Percentiles rank a stretch among this genome's conserved stretches.
These are phyloP conservation scores for Solanum pinnatisectum DNA, from an alignment of 257 asterid genomes.

Conservation along the genomic window DNA sequence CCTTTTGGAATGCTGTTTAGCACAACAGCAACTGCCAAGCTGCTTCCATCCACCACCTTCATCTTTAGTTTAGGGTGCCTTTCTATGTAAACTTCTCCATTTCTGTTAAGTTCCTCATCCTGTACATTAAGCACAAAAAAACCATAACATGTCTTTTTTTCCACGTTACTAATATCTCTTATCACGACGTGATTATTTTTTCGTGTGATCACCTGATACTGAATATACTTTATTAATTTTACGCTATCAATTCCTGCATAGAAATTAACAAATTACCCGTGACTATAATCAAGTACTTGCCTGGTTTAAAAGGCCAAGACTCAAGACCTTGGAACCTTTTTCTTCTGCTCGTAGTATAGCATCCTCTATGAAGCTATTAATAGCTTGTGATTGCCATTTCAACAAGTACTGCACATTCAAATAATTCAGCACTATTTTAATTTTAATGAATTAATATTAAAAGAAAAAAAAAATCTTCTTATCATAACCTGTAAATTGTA, in stretches of 20 bases:
- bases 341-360: slow-evolving; percentile 1
- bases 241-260: not conserved
- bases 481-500: slow-evolving; percentile 33
- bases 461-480: not conserved
- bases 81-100: slow-evolving; percentile 45
- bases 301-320: slow-evolving; percentile 7
- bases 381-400: slow-evolving; percentile 3
- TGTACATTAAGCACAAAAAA: not conserved
- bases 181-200: not conserved
- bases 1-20: slow-evolving; percentile 66
- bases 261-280: not conserved
- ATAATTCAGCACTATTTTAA: not conserved
- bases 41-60: slow-evolving; percentile 74
- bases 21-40: slow-evolving; percentile 67
- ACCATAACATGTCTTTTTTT: not conserved
- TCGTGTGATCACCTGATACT: not conserved
- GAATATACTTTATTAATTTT: not conserved
- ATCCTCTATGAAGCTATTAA: slow-evolving; percentile 1
- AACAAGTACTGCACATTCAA: not conserved
- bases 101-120: slow-evolving; percentile 55
- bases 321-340: not conserved
- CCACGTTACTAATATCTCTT: not conserved
- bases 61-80: slow-evolving; percentile 53
- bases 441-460: not conserved
- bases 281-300: not conserved